A percentile compares a stretch with the other conserved stretches of the same genome.
Conservation (phyloP, 331 rosid species). For the Rosa hybrid region DNA sequence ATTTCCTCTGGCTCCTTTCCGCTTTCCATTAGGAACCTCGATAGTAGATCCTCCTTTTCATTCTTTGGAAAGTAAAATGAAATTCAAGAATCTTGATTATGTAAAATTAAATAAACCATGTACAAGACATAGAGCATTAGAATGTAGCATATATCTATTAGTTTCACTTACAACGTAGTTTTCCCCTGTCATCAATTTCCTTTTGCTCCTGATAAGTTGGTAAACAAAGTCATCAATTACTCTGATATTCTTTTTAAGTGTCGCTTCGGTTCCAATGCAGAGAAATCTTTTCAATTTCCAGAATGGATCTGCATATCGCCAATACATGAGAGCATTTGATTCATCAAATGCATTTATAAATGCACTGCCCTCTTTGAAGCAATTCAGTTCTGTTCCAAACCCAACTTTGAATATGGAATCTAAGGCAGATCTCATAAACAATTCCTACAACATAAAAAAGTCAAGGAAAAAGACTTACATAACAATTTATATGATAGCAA, state of each 20-base stretch:
- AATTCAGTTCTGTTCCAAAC: conserved; percentile 59
- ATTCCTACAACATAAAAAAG: conserved; percentile 33
- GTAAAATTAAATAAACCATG: not conserved
- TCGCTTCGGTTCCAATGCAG: conserved; percentile 62
- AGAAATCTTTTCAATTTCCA: conserved; percentile 63
- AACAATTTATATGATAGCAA: not conserved
- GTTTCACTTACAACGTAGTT: conserved; percentile 39
- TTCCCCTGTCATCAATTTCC: conserved; percentile 26
- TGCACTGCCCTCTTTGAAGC: conserved; percentile 45
- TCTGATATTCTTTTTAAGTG: conserved; percentile 49
- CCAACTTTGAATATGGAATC: conserved; percentile 73
- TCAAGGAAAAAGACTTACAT: not conserved
- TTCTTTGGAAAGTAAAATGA: conserved; percentile 37
- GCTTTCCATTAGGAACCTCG: conserved; percentile 70
- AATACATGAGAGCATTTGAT: conserved; percentile 45
- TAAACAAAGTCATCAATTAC: conserved; percentile 51
- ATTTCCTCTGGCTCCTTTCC: conserved; percentile 52
- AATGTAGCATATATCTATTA: not conserved
- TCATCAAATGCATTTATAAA: conserved; percentile 72
- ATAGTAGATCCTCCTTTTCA: conserved; percentile 72
- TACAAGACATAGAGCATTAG: not conserved
- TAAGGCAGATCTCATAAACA: conserved; percentile 55
- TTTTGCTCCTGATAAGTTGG: conserved; percentile 47
- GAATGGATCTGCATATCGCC: conserved; percentile 61
- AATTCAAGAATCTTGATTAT: not conserved